These are phyloP conservation scores for Solanum hybrid DNA, from an alignment of 305 asterid genomes.

Conservation along the genomic window DNA sequence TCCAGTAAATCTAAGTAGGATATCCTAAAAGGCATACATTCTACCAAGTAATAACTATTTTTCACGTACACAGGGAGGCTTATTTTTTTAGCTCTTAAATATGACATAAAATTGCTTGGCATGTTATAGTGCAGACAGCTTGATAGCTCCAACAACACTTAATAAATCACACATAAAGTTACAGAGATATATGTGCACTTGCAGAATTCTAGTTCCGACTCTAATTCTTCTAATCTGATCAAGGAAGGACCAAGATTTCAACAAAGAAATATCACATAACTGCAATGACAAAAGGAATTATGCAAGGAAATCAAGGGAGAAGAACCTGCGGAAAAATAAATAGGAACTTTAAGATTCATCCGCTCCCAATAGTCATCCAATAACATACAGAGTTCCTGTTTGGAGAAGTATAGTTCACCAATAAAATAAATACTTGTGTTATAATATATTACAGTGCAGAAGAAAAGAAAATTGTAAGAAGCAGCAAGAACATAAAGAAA, in stretches of 20 bases:
- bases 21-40: background rate
- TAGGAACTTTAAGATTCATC: conserved; percentile 77
- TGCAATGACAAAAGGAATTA: conserved; percentile 5
- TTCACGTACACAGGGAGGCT: background rate
- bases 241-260: background rate
- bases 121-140: background rate
- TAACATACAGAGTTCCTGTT: conserved; percentile 87
- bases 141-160: background rate
- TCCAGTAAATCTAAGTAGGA: background rate
- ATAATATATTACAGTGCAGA: background rate
- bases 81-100: background rate
- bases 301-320: conserved; percentile 11
- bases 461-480: background rate
- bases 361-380: conserved; percentile 92
- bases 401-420: background rate
- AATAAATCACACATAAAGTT: background rate
- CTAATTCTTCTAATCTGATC: conserved; percentile 1
- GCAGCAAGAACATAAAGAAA: background rate
- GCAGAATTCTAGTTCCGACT: background rate
- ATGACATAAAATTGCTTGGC: background rate
- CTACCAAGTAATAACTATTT: background rate
- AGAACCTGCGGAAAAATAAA: conserved; percentile 81
- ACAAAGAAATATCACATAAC: background rate
- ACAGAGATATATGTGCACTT: background rate
- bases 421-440: background rate